These are phyloP conservation scores for Poronia punctata DNA, from an alignment of 495 filamentous ascomycete genomes.

Conservation along the genomic window DNA sequence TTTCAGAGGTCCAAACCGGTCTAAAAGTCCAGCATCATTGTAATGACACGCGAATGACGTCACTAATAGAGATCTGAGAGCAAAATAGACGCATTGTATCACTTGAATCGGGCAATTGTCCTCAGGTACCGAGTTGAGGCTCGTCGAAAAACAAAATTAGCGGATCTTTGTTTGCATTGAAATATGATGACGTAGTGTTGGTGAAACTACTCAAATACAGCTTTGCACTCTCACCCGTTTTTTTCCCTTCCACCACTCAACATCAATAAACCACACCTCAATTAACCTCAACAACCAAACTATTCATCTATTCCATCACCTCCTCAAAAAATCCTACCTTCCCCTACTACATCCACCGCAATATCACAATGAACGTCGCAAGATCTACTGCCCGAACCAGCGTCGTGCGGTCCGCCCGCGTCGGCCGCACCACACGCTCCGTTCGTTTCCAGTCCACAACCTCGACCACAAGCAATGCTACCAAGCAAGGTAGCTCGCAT, in stretches of 20 bases:
- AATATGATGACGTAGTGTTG: slow-evolving; percentile 5
- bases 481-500: slow-evolving; percentile 33
- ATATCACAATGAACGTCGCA: slow-evolving; percentile 3
- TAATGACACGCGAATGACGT: no score
- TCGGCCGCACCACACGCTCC: slow-evolving; percentile 1
- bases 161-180: background rate
- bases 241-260: no score
- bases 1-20: no score
- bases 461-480: slow-evolving; percentile 18
- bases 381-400: slow-evolving; percentile 5
- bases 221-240: no score
- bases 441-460: slow-evolving; percentile 41
- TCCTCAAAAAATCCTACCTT: no score
- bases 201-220: background rate
- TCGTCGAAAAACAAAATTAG: no score
- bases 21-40: no score
- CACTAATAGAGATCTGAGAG: no score
- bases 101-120: background rate
- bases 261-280: no score
- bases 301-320: no score
- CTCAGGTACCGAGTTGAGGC: background rate
- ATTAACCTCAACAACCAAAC: no score
- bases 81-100: no score
- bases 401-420: slow-evolving; percentile 1
- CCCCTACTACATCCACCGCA: background rate